phyloP scores from a whole-genome alignment of 805 yeast genomes.

The Yamadazyma endophytica region DNA sequence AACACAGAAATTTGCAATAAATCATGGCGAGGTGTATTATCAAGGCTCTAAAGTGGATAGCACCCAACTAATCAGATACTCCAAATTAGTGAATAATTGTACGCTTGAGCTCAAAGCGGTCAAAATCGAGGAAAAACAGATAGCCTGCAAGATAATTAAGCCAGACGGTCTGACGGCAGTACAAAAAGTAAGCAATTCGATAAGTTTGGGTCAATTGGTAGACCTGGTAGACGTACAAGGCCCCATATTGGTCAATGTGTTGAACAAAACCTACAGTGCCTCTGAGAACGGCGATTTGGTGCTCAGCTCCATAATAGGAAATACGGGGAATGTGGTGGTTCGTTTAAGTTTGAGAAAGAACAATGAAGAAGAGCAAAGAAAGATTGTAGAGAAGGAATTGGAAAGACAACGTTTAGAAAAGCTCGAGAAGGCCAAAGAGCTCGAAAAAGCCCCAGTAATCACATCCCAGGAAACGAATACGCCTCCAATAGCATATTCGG shows the following conservation, averaged over 20 bases:
- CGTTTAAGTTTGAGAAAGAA: slow-evolving; percentile 17
- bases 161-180: slow-evolving; percentile 4
- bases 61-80: slow-evolving; percentile 27
- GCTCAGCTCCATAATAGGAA: slow-evolving; percentile 15
- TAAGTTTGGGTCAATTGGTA: slow-evolving; percentile 1
- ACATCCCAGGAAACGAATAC: neutral
- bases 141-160: slow-evolving; percentile 5
- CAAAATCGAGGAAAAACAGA: slow-evolving; percentile 6
- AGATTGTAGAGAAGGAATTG: slow-evolving; percentile 15
- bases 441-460: neutral
- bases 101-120: slow-evolving; percentile 20
- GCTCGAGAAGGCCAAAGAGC: slow-evolving; percentile 5
- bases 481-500: neutral
- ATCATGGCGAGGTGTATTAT: slow-evolving; percentile 21
- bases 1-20: slow-evolving; percentile 23
- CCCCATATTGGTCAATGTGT: slow-evolving; percentile 4
- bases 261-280: slow-evolving; percentile 6
- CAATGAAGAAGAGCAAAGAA: slow-evolving; percentile 19
- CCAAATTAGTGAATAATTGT: slow-evolving; percentile 30
- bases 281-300: neutral
- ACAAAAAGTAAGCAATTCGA: slow-evolving; percentile 2
- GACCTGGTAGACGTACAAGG: slow-evolving; percentile 1
- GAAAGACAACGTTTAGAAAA: slow-evolving; percentile 8
- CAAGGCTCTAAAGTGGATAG: slow-evolving; percentile 28
- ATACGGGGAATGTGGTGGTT: slow-evolving; percentile 19